A percentile compares a stretch with the other conserved stretches of the same genome.
phyloP scores from a whole-genome alignment of 371 early-diverging fungal genomes.

The Thermomucor indicae-seudaticae region DNA sequence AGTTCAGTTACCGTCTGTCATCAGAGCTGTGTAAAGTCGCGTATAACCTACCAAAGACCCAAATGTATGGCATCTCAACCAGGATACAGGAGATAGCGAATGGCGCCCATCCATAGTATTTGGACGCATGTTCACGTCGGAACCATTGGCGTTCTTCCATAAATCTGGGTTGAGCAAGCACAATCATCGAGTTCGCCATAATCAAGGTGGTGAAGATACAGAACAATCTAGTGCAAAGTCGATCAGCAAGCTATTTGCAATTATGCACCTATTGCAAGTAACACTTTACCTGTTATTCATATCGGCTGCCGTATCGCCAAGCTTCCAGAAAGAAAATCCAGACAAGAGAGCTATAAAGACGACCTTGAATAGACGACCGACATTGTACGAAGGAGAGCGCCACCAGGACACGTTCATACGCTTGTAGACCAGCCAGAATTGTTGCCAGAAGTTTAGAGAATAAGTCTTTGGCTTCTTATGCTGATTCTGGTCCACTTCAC shows the following conservation, averaged over 20 bases:
- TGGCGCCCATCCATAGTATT: conserved; percentile 70
- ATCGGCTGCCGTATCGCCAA: conserved; percentile 50
- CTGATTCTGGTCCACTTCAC: conserved; percentile 11
- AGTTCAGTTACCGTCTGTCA: no score
- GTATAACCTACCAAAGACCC: no score
- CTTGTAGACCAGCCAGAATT: conserved; percentile 55
- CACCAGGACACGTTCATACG: conserved; percentile 66
- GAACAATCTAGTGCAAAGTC: no score
- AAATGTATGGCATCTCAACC: conserved; percentile 63
- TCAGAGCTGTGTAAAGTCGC: no score
- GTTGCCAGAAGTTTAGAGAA: conserved; percentile 31
- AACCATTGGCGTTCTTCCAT: conserved; percentile 69
- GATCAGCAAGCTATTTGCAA: no score
- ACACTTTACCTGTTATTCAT: conserved; percentile 70
- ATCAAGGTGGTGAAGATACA: conserved; percentile 67
- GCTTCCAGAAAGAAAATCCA: conserved; percentile 75
- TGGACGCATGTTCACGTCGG: conserved; percentile 66
- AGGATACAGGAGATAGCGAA: conserved; percentile 59
- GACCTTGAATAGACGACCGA: conserved; percentile 56
- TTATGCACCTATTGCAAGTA: no score
- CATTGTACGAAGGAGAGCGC: conserved; percentile 64
- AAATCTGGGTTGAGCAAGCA: conserved; percentile 70
- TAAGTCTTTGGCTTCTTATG: conserved; percentile 15
- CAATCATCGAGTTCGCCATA: conserved; percentile 64
- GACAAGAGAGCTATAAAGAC: conserved; percentile 58